Evolutionary conservation across 768 basidiomycete genomes (phyloP).

Genomic region (Exidia glandulosa): DNA sequence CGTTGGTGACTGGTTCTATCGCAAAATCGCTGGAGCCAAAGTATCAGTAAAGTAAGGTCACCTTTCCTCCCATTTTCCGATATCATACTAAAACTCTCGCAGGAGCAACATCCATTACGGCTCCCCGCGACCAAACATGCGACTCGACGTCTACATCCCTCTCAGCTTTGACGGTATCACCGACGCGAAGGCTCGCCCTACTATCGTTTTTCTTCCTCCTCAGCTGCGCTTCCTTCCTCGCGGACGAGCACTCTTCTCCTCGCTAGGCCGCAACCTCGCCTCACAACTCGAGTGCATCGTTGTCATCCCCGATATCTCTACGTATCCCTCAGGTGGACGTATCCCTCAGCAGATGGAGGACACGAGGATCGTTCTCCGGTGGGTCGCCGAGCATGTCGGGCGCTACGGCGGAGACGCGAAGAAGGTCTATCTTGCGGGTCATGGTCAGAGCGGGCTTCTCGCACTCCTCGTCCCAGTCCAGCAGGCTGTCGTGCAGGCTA

Average conservation of each 20-base stretch:
- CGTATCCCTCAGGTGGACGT: not conserved
- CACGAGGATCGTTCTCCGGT: slow-evolving; percentile 1
- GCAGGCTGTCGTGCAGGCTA: slow-evolving; percentile 8
- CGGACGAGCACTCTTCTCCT: slow-evolving; percentile 4
- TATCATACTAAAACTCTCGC: not conserved
- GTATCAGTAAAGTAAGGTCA: not conserved
- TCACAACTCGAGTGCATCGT: slow-evolving; percentile 2
- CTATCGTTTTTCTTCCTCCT: slow-evolving; percentile 5
- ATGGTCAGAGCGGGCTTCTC: slow-evolving; percentile 9
- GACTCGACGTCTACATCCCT: slow-evolving; percentile 6
- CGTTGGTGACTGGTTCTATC: not conserved
- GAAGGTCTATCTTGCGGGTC: slow-evolving; percentile 8
- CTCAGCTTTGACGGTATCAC: not conserved
- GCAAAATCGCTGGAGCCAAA: not conserved
- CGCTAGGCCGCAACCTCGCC: no score
- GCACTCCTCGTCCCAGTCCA: slow-evolving; percentile 9
- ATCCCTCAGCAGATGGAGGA: slow-evolving; percentile 5
- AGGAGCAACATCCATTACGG: slow-evolving; percentile 3
- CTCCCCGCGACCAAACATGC: not conserved
- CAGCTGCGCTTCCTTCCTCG: slow-evolving; percentile 4
- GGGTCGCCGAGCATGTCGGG: slow-evolving; percentile 1
- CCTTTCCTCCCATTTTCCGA: not conserved
- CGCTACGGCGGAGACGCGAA: slow-evolving; percentile 9
- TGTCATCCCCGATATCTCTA: no score
- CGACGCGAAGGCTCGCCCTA: not conserved